Evolutionary conservation across 2,329 filamentous ascomycete genomes (phyloP), one percentile per base, ranked within the genome.

Genomic region (Pochonia chlamydosporia): DNA sequence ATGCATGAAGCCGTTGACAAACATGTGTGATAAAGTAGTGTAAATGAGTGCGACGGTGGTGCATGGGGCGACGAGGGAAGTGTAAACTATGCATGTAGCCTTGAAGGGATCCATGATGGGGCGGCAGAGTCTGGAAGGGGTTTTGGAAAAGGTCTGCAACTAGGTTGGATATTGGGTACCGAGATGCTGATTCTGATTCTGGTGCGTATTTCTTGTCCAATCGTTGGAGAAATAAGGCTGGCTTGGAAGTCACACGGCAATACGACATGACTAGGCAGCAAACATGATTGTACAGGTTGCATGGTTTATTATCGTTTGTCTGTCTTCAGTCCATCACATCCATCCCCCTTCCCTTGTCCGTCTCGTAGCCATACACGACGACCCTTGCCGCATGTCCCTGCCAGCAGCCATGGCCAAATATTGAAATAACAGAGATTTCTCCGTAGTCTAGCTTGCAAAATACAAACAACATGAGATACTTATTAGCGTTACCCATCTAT

Each of bases 361-460:
- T 31, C 40, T 28, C 44, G 18, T 46, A 49, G 36, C 49, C 43
- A 43, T 41, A 44, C 36, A 46, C 16, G 40, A 33, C 44, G 40
- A 33, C 44, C 40, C 18, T 40, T 35, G 43, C 43, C 46, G 37
- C 30, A 39, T 46, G 9, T 46, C 36, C 40, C 24, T n/a, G 40
- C 36, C 46, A 48, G 42, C 36, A 14, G 47, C n/a, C 36, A 31
- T 13, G 46, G 35, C 35, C 16, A n/a, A 23, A 33, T 36, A 3
- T 35, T 21, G 16, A 30, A 40, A 37, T 26, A 31, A 35, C 39
- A 24, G 39, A 47, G 18, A 30, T 44, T 21, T 54, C 53, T 52
- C 53, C 49, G 54, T 53, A 50, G 54, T 63, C 61, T 62, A 63
- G 58, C 58, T 61, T 59, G 62, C 63, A 63, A 56, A 56, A 63